Base-by-base conservation (phyloP, 2,329 filamentous ascomycete genomes). In the Cladorrhinum sp. region DNA sequence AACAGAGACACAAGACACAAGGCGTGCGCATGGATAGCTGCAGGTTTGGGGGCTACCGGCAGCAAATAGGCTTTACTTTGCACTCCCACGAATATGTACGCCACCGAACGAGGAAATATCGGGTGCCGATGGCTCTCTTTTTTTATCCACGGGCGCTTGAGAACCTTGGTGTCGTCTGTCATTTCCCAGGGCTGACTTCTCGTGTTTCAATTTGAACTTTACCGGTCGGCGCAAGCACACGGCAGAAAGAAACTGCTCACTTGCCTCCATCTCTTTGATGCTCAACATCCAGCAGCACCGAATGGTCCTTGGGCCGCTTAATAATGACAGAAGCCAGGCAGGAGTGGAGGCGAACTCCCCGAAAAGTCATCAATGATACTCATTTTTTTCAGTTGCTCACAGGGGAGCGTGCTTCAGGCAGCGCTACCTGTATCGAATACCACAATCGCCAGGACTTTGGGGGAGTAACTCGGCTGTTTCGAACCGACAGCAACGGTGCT, bases 11-110 rank as follows among this genome's bases (percentile, higher is more conserved):
- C 32, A 36, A 36, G 32, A 49, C 29, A n/a, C n/a, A n/a, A n/a
- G 10, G n/a, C 27, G 38, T 27, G 53, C 55, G 50, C 16, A 32
- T 63, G 61, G 63, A 52, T 60, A 62, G 61, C 62, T 25, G 41
- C 61, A 64, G 61, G 29, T 29, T 24, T 57, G 22, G 23, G 57
- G 56, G 63, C 55, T 62, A 61, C 57, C 59, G 50, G 53, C 61
- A 63, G 64, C 41, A 62, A 61, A 58, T 55, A 52, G 62, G 25
- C 55, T 57, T 57, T 32, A 51, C 48, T 56, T 57, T 58, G 58
- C 58, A 56, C 55, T 52, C 20, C 57, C 55, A 62, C 62, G 59
- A 65, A 63, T 60, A 65, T 63, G 63, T 63, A 62, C 18, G 62
- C 41, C 62, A 55, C 59, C 64, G 50, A 65, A 61, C 50, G 50